These are phyloP conservation scores for Globisporangium emineosum DNA, from an alignment of 352 stramenopile species.

Conservation along the genomic window DNA sequence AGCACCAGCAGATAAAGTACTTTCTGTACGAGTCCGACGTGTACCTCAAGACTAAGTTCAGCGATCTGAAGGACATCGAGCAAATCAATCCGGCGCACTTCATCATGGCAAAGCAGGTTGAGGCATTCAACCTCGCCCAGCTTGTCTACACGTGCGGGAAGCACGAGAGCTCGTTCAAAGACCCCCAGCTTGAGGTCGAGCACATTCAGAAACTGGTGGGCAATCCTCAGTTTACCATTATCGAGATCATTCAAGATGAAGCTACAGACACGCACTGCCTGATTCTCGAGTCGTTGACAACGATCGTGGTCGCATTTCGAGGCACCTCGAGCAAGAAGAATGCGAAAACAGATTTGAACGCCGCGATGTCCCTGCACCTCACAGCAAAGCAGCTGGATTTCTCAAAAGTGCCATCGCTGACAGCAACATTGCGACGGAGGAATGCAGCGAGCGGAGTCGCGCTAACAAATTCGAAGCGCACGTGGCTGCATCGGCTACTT, in stretches of 20 bases:
- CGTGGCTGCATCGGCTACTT: constrained; percentile 23
- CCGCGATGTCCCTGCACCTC: constrained; percentile 28
- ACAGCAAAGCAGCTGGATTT: constrained; percentile 28
- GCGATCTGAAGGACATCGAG: constrained; percentile 23
- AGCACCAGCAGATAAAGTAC: constrained; percentile 29
- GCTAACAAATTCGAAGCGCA: constrained; percentile 9
- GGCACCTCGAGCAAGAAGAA: constrained; percentile 45
- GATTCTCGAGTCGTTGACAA: constrained; percentile 24
- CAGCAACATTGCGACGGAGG: background rate
- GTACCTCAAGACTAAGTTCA: constrained; percentile 28
- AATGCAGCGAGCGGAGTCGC: background rate
- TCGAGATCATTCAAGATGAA: constrained; percentile 31
- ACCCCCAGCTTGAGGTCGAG: constrained; percentile 11
- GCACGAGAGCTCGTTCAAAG: constrained; percentile 25
- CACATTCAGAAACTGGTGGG: constrained; percentile 28
- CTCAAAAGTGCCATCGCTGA: constrained; percentile 12
- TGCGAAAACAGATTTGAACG: constrained; percentile 35
- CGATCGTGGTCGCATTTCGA: constrained; percentile 38
- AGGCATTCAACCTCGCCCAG: constrained; percentile 46
- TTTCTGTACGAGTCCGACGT: constrained; percentile 40
- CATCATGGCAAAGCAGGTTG: constrained; percentile 35
- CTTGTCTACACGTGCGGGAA: constrained; percentile 39
- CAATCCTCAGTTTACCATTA: constrained; percentile 23
- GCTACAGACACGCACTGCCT: constrained; percentile 43
- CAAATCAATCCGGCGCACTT: constrained; percentile 33